A percentile compares a stretch with the other conserved stretches of the same genome.
phyloP scores from a whole-genome alignment of 306 rosid genomes.

The Dryas drummondii region DNA sequence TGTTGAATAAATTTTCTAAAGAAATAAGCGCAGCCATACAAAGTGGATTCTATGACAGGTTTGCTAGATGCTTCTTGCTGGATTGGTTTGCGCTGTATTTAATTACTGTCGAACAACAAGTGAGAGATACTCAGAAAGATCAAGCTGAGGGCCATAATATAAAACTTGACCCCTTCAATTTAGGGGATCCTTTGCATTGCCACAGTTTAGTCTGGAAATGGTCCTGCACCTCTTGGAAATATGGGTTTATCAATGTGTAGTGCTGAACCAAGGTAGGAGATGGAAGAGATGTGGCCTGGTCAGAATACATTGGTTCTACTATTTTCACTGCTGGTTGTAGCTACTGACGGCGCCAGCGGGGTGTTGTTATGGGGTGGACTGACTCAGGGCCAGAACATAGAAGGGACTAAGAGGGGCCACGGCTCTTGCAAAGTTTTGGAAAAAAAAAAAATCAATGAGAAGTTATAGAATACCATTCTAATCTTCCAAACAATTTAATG shows the following conservation, averaged over 20 bases:
- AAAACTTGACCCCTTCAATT: too few species aligned
- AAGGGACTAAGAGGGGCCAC: too few species aligned
- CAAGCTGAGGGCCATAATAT: not conserved
- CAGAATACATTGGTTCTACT: too few species aligned
- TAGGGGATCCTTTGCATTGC: not conserved
- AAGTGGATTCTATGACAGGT: not conserved
- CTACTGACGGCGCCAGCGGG: too few species aligned
- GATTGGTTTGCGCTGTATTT: not conserved
- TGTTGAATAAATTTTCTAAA: not conserved
- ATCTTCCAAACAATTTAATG: too few species aligned
- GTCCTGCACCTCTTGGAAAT: not conserved
- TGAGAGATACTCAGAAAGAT: not conserved
- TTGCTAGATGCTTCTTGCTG: not conserved
- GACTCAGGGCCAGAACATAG: too few species aligned
- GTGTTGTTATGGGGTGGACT: too few species aligned
- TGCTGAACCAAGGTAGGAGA: not conserved
- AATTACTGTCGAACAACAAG: not conserved
- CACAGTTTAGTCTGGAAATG: not conserved
- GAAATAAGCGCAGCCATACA: not conserved
- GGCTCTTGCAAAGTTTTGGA: too few species aligned
- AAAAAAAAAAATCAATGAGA: too few species aligned
- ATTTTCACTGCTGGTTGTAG: too few species aligned
- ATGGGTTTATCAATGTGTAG: not conserved
- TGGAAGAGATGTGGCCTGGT: too few species aligned
- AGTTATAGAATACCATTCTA: too few species aligned